These are phyloP conservation scores for Pyrus pyrifolia DNA, from an alignment of 306 rosid species.

Conservation along the genomic window DNA sequence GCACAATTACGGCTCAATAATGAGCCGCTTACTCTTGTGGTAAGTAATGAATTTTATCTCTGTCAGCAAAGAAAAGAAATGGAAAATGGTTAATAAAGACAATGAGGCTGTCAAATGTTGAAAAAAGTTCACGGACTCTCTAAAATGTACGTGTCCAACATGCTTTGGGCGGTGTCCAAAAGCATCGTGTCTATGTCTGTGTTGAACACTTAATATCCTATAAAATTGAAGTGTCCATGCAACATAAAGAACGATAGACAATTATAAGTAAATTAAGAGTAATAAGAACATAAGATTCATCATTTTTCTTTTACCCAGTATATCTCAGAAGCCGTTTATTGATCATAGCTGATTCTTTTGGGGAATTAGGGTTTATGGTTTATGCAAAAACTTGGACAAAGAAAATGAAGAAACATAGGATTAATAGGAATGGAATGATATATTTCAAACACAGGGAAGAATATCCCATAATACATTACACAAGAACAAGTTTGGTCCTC, in stretches of 20 bases:
- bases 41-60: not conserved
- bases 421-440: not conserved
- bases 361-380: not conserved
- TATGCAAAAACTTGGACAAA: not conserved
- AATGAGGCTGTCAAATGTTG: too few species aligned
- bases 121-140: too few species aligned
- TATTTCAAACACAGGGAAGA: not conserved
- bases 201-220: not conserved
- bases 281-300: not conserved
- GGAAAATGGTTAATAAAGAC: too few species aligned
- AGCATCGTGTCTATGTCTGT: not conserved
- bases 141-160: too few species aligned
- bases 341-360: not conserved
- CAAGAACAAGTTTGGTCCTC: conserved; percentile 1
- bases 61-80: not conserved
- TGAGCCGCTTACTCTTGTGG: not conserved
- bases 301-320: not conserved
- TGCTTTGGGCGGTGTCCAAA: too few species aligned
- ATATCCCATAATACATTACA: conserved; percentile 1
- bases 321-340: not conserved
- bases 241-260: not conserved
- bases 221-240: not conserved
- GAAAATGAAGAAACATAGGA: not conserved
- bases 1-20: not conserved
- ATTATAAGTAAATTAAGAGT: not conserved